Percentiles rank a stretch among this genome's conserved stretches.
These are phyloP conservation scores for Cytospora mali DNA, from an alignment of 2,329 filamentous ascomycete genomes.

Conservation along the genomic window DNA sequence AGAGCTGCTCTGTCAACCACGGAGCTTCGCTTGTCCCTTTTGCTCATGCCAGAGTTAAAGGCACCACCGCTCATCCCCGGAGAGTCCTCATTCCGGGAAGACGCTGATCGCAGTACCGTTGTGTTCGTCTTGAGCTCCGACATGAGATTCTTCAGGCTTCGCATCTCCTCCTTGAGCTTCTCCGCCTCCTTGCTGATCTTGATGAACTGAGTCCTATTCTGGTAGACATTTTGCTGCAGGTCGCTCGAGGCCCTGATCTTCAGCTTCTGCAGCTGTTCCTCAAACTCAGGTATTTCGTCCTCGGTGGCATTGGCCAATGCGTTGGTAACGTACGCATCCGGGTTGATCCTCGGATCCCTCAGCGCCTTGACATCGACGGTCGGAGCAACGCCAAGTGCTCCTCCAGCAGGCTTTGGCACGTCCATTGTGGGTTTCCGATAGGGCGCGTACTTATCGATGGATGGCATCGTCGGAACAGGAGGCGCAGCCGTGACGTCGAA, in stretches of 20 bases:
- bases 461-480: slow-evolving; percentile 69
- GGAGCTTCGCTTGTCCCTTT: slow-evolving; percentile 84
- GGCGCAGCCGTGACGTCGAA: slow-evolving; percentile 67
- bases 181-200: slow-evolving; percentile 99
- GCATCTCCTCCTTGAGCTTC: slow-evolving; percentile 96
- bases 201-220: slow-evolving; percentile 97
- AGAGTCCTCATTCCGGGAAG: slow-evolving; percentile 52
- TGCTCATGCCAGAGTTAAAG: slow-evolving; percentile 60
- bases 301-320: slow-evolving; percentile 84
- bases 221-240: slow-evolving; percentile 92
- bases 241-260: slow-evolving; percentile 80
- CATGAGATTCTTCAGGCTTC: slow-evolving; percentile 86
- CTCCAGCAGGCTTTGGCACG: slow-evolving; percentile 37
- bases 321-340: slow-evolving; percentile 59
- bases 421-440: slow-evolving; percentile 36
- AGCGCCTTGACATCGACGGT: slow-evolving; percentile 76
- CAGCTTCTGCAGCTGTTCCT: slow-evolving; percentile 72
- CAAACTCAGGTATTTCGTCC: slow-evolving; percentile 81
- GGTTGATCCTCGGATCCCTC: slow-evolving; percentile 71
- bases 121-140: slow-evolving; percentile 84
- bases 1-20: slow-evolving; percentile 70
- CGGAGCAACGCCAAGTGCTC: slow-evolving; percentile 56
- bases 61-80: slow-evolving; percentile 51
- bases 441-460: slow-evolving; percentile 60
- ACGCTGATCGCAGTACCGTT: slow-evolving; percentile 63